phyloP scores from a whole-genome alignment of 2,329 filamentous ascomycete genomes.

The Aotearoamyces nothofagi region DNA sequence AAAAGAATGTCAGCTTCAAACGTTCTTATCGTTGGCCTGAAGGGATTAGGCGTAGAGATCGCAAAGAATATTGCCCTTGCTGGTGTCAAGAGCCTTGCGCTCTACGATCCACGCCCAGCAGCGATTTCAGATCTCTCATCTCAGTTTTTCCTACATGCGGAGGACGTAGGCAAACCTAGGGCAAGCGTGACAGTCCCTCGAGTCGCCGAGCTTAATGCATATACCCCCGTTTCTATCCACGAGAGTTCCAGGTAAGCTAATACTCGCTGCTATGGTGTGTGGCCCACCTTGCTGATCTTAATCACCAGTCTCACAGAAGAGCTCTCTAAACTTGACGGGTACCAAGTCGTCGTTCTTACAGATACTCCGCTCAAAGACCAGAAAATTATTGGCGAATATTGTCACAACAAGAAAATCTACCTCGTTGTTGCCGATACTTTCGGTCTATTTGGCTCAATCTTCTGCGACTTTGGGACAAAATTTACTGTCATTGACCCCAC shows the following conservation, averaged over 20 bases:
- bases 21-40: slow-evolving; percentile 79
- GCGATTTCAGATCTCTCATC: slow-evolving; percentile 82
- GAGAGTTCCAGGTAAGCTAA: slow-evolving; percentile 33
- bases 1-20: slow-evolving; percentile 98
- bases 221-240: slow-evolving; percentile 79
- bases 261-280: not conserved
- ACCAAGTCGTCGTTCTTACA: slow-evolving; percentile 85
- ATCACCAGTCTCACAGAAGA: slow-evolving; percentile 54
- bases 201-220: slow-evolving; percentile 89
- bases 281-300: slow-evolving; percentile 11
- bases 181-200: slow-evolving; percentile 76
- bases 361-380: slow-evolving; percentile 70
- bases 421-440: slow-evolving; percentile 79
- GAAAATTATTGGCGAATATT: slow-evolving; percentile 76
- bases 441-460: slow-evolving; percentile 87
- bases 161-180: slow-evolving; percentile 84
- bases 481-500: slow-evolving; percentile 85
- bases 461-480: slow-evolving; percentile 92
- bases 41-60: slow-evolving; percentile 92
- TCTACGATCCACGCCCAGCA: slow-evolving; percentile 78
- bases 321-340: slow-evolving; percentile 71
- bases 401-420: slow-evolving; percentile 86
- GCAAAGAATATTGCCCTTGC: slow-evolving; percentile 97
- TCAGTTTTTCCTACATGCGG: slow-evolving; percentile 85
- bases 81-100: slow-evolving; percentile 90